A percentile compares a stretch with the other conserved stretches of the same genome.
phyloP scores from a whole-genome alignment of 768 basidiomycete species.

The Amanita pallidorosea region DNA sequence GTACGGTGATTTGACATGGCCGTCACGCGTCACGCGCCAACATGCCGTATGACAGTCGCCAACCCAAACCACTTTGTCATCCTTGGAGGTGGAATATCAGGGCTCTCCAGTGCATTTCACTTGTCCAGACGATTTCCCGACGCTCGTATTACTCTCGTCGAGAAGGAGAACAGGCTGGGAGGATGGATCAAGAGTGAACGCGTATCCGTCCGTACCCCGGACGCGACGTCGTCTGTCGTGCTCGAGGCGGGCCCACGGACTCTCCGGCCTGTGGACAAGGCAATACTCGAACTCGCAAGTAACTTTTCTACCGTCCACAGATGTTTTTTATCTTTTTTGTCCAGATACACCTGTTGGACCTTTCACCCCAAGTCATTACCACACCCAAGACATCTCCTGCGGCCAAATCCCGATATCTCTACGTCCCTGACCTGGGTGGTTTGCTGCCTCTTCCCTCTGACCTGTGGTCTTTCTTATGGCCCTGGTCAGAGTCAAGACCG shows the following conservation, averaged over 20 bases:
- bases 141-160: conserved; percentile 55
- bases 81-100: conserved; percentile 16
- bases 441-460: conserved; percentile 41
- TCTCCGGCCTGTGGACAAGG: conserved; percentile 62
- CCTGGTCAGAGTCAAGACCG: conserved; percentile 10
- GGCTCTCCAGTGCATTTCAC: conserved; percentile 74
- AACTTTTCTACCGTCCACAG: neutral
- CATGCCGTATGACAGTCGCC: neutral
- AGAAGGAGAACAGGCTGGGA: conserved; percentile 53
- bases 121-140: conserved; percentile 55
- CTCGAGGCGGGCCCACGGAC: conserved; percentile 87
- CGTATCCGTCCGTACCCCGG: conserved; percentile 24
- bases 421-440: conserved; percentile 35
- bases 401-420: conserved; percentile 68
- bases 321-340: neutral
- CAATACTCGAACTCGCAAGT: conserved; percentile 73
- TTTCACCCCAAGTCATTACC: conserved; percentile 51
- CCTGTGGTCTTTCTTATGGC: conserved; percentile 16
- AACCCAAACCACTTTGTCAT: conserved; percentile 6
- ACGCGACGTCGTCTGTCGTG: conserved; percentile 41
- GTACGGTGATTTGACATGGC: no score
- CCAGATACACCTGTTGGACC: conserved; percentile 68
- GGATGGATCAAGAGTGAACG: conserved; percentile 78
- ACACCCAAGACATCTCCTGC: conserved; percentile 60
- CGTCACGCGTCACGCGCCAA: no score